Evolutionary conservation across 2,329 filamentous ascomycete species (phyloP).

Genomic region (Penicillium brevicompactum): DNA sequence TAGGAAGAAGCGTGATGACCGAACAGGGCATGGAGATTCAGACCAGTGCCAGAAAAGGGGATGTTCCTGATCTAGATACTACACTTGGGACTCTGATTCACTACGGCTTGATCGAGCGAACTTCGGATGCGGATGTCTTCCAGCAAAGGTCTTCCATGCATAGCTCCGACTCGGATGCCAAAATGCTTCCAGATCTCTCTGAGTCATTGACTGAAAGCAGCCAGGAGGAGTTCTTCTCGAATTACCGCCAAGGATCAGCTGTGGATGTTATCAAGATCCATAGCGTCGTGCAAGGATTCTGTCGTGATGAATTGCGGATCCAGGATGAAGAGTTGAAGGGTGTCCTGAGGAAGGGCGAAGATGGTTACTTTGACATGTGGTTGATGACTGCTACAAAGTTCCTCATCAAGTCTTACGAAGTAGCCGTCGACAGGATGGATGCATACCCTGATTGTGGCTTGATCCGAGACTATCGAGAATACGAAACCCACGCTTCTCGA

Average conservation of each 20-base stretch:
- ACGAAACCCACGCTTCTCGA: constrained; percentile 47
- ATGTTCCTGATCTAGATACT: constrained; percentile 46
- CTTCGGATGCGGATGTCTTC: constrained; percentile 35
- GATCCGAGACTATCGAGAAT: constrained; percentile 51
- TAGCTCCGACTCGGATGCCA: constrained; percentile 21
- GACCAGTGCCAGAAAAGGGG: constrained; percentile 37
- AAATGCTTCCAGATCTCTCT: constrained; percentile 30
- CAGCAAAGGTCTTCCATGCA: constrained; percentile 11
- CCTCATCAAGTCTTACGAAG: constrained; percentile 45
- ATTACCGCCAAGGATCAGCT: constrained; percentile 30
- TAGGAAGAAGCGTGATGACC: constrained; percentile 50
- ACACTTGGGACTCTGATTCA: constrained; percentile 49
- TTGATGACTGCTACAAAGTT: constrained; percentile 45
- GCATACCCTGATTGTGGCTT: constrained; percentile 40
- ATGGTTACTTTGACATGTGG: constrained; percentile 46
- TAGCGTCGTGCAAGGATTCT: constrained; percentile 51
- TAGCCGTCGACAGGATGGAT: constrained; percentile 44
- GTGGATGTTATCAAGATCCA: constrained; percentile 53
- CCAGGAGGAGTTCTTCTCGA: constrained; percentile 35
- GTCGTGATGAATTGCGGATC: constrained; percentile 48
- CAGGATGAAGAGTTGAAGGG: constrained; percentile 34
- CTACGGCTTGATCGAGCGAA: constrained; percentile 49
- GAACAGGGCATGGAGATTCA: constrained; percentile 40
- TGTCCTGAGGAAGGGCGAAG: constrained; percentile 18
- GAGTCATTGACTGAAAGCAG: constrained; percentile 39